Evolutionary conservation across 1,139 yeast species (phyloP).

Genomic region (Pichia kudriavzevii): DNA sequence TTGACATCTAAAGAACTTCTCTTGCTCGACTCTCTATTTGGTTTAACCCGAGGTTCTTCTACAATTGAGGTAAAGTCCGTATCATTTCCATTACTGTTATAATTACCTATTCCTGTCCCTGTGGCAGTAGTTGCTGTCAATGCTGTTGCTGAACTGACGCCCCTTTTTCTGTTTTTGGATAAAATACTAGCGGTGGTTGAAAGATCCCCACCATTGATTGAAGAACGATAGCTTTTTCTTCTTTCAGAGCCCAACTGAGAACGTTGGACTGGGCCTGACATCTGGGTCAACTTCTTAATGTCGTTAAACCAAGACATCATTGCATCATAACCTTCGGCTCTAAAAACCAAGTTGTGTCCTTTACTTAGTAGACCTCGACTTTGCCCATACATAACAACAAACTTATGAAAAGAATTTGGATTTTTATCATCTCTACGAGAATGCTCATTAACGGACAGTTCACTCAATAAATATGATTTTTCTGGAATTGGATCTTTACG

Average conservation of each 20-base stretch:
- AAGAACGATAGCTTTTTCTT: slow-evolving; percentile 19
- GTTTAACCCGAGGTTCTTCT: not conserved
- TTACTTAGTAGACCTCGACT: slow-evolving; percentile 55
- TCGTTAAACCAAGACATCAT: slow-evolving; percentile 86
- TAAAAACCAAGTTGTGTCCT: slow-evolving; percentile 89
- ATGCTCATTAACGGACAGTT: slow-evolving; percentile 78
- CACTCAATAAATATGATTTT: slow-evolving; percentile 75
- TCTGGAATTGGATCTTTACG: slow-evolving; percentile 81
- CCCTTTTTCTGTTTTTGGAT: slow-evolving; percentile 11
- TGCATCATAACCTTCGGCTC: slow-evolving; percentile 68
- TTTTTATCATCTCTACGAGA: slow-evolving; percentile 59
- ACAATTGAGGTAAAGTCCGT: not conserved
- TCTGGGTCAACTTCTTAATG: slow-evolving; percentile 54
- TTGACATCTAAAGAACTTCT: not conserved
- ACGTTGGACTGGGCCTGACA: slow-evolving; percentile 51
- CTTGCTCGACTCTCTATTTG: not conserved
- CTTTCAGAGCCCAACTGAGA: slow-evolving; percentile 33
- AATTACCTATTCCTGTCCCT: slow-evolving; percentile 2
- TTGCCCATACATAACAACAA: slow-evolving; percentile 69
- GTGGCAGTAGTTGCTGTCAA: slow-evolving; percentile 10
- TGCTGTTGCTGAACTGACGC: slow-evolving; percentile 13
- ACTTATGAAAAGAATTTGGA: slow-evolving; percentile 61
- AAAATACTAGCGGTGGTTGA: slow-evolving; percentile 12
- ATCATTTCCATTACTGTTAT: too few species aligned
- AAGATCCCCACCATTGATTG: slow-evolving; percentile 10